Conservation (phyloP, 768 basidiomycete genomes). For the Lactarius psammicola region DNA sequence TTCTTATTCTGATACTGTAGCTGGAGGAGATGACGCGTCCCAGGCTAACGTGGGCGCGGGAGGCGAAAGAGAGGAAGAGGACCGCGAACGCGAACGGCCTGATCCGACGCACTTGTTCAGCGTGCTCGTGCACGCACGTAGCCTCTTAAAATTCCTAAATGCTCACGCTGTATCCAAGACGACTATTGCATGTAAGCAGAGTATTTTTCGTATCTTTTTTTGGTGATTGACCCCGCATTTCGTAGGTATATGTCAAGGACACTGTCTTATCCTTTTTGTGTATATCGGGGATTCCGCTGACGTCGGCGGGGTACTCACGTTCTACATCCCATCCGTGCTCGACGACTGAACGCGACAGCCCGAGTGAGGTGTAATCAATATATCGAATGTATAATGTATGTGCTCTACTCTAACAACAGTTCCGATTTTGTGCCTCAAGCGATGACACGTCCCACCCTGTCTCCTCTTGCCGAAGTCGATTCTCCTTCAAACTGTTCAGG, state of each 20-base stretch:
- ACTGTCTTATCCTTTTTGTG: slow-evolving; percentile 85
- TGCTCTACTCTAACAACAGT: no score
- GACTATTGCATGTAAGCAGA: slow-evolving; percentile 77
- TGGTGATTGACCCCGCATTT: not conserved
- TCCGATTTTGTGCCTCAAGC: no score
- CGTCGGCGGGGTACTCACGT: slow-evolving; percentile 82
- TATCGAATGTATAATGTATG: no score
- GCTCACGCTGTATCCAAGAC: slow-evolving; percentile 78
- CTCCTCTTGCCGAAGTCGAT: no score
- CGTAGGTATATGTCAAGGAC: slow-evolving; percentile 74
- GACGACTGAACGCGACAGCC: slow-evolving; percentile 44
- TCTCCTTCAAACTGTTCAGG: no score
- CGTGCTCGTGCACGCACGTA: slow-evolving; percentile 67
- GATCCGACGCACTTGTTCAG: slow-evolving; percentile 61
- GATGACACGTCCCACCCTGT: no score
- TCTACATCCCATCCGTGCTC: slow-evolving; percentile 79
- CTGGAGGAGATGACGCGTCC: slow-evolving; percentile 31
- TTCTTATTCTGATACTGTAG: not conserved
- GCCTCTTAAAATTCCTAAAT: slow-evolving; percentile 79
- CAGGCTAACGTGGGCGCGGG: slow-evolving; percentile 30
- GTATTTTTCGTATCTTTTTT: not conserved
- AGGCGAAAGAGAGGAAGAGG: slow-evolving; percentile 40
- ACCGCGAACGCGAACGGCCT: slow-evolving; percentile 35
- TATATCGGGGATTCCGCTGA: slow-evolving; percentile 81
- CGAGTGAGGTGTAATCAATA: no score